Percentiles rank a stretch among this genome's conserved stretches.
Conservation (phyloP, 345 rosid genomes). For the Cochlearia excelsa region DNA sequence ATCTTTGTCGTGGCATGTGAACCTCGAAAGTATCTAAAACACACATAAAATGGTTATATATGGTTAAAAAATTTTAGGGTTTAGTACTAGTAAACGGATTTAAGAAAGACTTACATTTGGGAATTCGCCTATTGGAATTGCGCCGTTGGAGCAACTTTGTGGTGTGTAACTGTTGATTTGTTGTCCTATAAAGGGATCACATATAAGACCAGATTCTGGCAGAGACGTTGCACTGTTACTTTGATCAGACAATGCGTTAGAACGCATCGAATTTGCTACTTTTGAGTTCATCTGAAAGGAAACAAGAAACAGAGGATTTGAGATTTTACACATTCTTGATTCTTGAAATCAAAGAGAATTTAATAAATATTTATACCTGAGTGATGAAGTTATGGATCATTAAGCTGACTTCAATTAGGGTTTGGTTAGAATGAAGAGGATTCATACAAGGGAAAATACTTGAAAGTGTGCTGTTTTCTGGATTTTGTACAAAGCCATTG, state of each 20-base stretch:
- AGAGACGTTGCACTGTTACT: not conserved
- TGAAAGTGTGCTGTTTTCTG: conserved; percentile 43
- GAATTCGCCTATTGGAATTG: conserved; percentile 45
- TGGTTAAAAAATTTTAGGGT: not conserved
- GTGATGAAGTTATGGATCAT: conserved; percentile 44
- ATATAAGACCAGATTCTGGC: conserved; percentile 34
- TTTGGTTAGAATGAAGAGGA: conserved; percentile 37
- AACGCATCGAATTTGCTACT: conserved; percentile 27
- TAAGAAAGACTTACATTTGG: conserved; percentile 44
- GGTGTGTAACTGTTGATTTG: conserved; percentile 43
- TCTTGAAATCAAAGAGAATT: not conserved
- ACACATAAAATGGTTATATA: not conserved
- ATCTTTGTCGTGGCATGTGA: conserved; percentile 48
- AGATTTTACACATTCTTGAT: not conserved
- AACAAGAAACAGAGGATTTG: conserved; percentile 14
- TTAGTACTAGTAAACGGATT: not conserved
- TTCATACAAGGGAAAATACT: conserved; percentile 52
- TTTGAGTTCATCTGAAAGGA: conserved; percentile 47
- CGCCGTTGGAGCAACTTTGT: conserved; percentile 38
- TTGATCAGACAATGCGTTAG: conserved; percentile 20
- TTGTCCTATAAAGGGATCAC: conserved; percentile 60
- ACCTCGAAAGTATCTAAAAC: conserved; percentile 45
- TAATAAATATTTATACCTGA: conserved; percentile 32
- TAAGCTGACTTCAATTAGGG: conserved; percentile 41
- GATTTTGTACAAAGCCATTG: conserved; percentile 44